Percentiles rank a stretch among this genome's conserved stretches.
Conservation (phyloP, 306 rosid genomes). For the Prunus armeniaca region DNA sequence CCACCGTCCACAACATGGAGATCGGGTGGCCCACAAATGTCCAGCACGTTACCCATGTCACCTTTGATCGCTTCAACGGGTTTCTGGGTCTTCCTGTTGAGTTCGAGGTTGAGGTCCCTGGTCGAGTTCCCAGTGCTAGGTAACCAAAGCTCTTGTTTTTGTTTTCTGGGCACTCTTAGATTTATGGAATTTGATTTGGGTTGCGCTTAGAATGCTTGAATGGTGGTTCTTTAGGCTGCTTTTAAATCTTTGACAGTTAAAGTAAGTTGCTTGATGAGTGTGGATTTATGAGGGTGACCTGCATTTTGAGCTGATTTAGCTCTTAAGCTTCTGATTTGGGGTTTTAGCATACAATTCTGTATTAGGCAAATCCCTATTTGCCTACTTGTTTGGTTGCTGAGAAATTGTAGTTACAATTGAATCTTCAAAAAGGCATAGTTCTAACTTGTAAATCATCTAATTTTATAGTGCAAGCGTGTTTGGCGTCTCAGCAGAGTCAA, state of each 20-base stretch:
- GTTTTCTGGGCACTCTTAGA: background rate
- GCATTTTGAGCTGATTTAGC: conserved; percentile 13
- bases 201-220: conserved; percentile 14
- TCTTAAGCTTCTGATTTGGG: too few relatives aligned
- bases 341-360: too few relatives aligned
- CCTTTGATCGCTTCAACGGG: conserved; percentile 91
- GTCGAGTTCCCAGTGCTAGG: conserved; percentile 98
- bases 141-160: conserved; percentile 5
- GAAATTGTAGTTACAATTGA: background rate
- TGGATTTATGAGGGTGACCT: background rate
- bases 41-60: conserved; percentile 77
- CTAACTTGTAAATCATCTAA: conserved; percentile 18
- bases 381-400: conserved; percentile 1
- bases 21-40: conserved; percentile 96
- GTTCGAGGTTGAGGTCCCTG: conserved; percentile 77
- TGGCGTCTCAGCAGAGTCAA: conserved; percentile 95
- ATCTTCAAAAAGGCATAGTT: conserved; percentile 5
- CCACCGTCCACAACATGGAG: conserved; percentile 67
- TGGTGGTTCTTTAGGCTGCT: background rate
- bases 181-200: conserved; percentile 24
- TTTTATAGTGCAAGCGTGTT: conserved; percentile 77
- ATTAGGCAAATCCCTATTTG: background rate
- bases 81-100: conserved; percentile 89
- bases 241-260: conserved; percentile 10
- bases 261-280: conserved; percentile 4